Evolutionary conservation across 352 stramenopile species (phyloP).

Genomic region (Globisporangium acanthophoron): DNA sequence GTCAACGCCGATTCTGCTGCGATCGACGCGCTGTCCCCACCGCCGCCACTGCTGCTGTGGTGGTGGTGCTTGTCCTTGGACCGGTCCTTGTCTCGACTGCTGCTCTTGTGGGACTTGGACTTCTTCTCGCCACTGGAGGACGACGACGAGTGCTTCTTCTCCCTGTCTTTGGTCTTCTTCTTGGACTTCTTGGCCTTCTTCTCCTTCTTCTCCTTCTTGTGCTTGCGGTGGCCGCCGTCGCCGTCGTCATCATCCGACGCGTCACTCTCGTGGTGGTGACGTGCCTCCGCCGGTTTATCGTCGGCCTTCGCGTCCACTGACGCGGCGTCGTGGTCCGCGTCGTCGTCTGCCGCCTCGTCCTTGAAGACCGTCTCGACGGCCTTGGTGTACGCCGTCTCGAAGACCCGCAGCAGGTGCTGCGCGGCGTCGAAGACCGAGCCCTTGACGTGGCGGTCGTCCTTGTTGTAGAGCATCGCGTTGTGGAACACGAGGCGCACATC

Average conservation of each 20-base stretch:
- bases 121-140: slow-evolving; percentile 27
- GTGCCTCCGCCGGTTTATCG: no score
- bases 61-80: slow-evolving; percentile 17
- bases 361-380: slow-evolving; percentile 54
- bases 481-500: slow-evolving; percentile 83
- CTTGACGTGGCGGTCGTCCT: slow-evolving; percentile 67
- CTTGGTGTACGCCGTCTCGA: slow-evolving; percentile 80
- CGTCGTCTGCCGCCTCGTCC: slow-evolving; percentile 4
- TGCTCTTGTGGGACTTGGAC: slow-evolving; percentile 37
- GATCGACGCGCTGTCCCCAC: background rate
- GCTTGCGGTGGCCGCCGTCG: slow-evolving; percentile 21
- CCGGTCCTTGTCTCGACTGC: slow-evolving; percentile 16
- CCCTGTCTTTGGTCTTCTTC: slow-evolving; percentile 39
- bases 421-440: slow-evolving; percentile 75
- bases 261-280: slow-evolving; percentile 3
- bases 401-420: slow-evolving; percentile 73
- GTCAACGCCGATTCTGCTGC: background rate
- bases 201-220: slow-evolving; percentile 59
- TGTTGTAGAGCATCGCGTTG: slow-evolving; percentile 77
- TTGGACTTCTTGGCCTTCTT: slow-evolving; percentile 79
- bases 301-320: background rate
- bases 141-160: slow-evolving; percentile 22
- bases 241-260: background rate
- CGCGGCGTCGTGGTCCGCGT: slow-evolving; percentile 2
- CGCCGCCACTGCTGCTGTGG: background rate